These are phyloP conservation scores for Pichia cabralensis DNA, from an alignment of 805 yeast genomes.

Conservation along the genomic window DNA sequence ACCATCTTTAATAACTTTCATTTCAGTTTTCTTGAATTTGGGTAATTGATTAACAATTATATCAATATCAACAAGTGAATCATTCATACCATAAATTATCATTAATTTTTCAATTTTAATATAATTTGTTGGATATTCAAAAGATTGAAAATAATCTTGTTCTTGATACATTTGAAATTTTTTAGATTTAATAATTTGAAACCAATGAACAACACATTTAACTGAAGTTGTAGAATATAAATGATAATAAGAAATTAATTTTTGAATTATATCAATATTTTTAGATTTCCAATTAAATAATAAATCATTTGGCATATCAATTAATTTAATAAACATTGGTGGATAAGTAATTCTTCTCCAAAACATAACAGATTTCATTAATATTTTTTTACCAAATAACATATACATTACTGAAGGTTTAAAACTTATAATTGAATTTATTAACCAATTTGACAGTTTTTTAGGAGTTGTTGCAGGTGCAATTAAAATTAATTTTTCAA, in stretches of 20 bases:
- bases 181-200: conserved; percentile 70
- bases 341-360: conserved; percentile 79
- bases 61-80: conserved; percentile 79
- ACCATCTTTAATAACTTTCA: conserved; percentile 7
- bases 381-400: conserved; percentile 64
- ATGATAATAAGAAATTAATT: conserved; percentile 73
- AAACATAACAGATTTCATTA: conserved; percentile 49
- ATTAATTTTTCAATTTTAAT: conserved; percentile 57
- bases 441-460: conserved; percentile 66
- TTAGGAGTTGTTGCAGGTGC: conserved; percentile 95
- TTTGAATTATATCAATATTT: conserved; percentile 67
- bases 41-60: conserved; percentile 49
- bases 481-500: conserved; percentile 39
- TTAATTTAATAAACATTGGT: conserved; percentile 58
- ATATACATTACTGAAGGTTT: conserved; percentile 65
- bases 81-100: conserved; percentile 71
- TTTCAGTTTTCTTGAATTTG: conserved; percentile 8
- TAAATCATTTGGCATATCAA: conserved; percentile 57
- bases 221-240: conserved; percentile 87
- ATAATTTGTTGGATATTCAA: conserved; percentile 32
- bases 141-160: conserved; percentile 44
- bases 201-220: conserved; percentile 93
- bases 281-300: conserved; percentile 73
- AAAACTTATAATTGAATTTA: conserved; percentile 67
- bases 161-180: conserved; percentile 89